Evolutionary conservation across 1,139 yeast species (phyloP), one percentile per base, ranked within the genome.

Genomic region (Kodamaea derodonti): DNA sequence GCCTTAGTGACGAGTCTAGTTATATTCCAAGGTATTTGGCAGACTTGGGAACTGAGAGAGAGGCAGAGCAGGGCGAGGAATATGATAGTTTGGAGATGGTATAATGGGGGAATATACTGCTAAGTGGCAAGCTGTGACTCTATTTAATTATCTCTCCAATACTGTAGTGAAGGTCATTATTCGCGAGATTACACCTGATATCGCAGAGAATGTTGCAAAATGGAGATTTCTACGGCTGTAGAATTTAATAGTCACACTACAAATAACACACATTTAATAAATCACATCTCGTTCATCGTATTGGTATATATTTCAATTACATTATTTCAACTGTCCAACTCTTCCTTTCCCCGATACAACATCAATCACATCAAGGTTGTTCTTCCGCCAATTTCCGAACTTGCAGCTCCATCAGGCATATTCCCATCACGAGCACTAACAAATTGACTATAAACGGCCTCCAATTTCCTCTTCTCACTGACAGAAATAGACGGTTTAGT

Each of bases 401-500:
- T 80, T 3, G 92, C 80, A 24, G 80, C 72, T 0, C 97, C 97
- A 46, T 80, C 80, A 1, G 95, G 95, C 88, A 90, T 80, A 39
- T 84, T 82, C 0, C 96, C 97, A 41, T 84, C 90, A 31, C 97
- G 64, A 22, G 80, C 92, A 20, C 80, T 74, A 12, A 83, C 77
- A 54, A 92, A 92, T 53, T 84, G 80, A 24, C 68, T 57, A 55
- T 92, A 92, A 30, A 92, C 82, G 0, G 55, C 62, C 18, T 67
- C 62, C 33, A 90, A 72, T 51, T 87, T 85, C 10, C 49, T 47
- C 45, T 76, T 72, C 51, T 92, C 97, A 14, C 78, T 74, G 1
- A 65, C 60, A 0, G 97, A 87, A 30, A 92, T 87, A 28, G 95
- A 85, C 8, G 95, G 90, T 46, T 84, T 87, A 1, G 97, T 87